phyloP scores from a whole-genome alignment of 2,329 filamentous ascomycete genomes.

The Pochonia chlamydosporia region DNA sequence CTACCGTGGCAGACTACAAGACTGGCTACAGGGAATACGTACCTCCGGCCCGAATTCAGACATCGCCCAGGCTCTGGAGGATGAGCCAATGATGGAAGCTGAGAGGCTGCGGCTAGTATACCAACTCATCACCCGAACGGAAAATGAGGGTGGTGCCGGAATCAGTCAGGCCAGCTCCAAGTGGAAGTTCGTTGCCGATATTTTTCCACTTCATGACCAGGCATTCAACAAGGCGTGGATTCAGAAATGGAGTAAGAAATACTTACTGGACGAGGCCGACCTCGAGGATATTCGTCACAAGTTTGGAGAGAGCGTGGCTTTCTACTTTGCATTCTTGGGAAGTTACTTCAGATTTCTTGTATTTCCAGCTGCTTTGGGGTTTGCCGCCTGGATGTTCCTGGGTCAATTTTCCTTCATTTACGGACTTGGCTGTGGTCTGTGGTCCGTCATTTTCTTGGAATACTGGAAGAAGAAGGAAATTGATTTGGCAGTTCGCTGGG shows the following conservation, averaged over 20 bases:
- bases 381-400: constrained; percentile 73
- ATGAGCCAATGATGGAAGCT: constrained; percentile 77
- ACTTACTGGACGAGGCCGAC: constrained; percentile 58
- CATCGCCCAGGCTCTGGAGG: constrained; percentile 58
- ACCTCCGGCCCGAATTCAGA: constrained; percentile 70
- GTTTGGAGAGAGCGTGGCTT: constrained; percentile 80
- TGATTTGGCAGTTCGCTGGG: constrained; percentile 83
- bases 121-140: constrained; percentile 70
- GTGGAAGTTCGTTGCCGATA: constrained; percentile 66
- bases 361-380: constrained; percentile 75
- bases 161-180: constrained; percentile 63
- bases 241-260: constrained; percentile 67
- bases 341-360: constrained; percentile 82
- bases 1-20: constrained; percentile 81
- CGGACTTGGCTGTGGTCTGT: constrained; percentile 71
- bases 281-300: constrained; percentile 70
- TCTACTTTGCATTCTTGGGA: constrained; percentile 93
- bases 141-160: constrained; percentile 71
- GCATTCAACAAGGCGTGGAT: constrained; percentile 71
- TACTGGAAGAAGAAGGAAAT: constrained; percentile 94
- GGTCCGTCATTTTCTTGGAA: constrained; percentile 85
- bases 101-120: constrained; percentile 86
- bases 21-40: constrained; percentile 89
- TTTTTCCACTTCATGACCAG: constrained; percentile 77
- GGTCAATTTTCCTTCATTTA: constrained; percentile 81